Evolutionary conservation across 495 filamentous ascomycete species (phyloP), one percentile per base, ranked within the genome.

Genomic region (Annulohypoxylon nitens): DNA sequence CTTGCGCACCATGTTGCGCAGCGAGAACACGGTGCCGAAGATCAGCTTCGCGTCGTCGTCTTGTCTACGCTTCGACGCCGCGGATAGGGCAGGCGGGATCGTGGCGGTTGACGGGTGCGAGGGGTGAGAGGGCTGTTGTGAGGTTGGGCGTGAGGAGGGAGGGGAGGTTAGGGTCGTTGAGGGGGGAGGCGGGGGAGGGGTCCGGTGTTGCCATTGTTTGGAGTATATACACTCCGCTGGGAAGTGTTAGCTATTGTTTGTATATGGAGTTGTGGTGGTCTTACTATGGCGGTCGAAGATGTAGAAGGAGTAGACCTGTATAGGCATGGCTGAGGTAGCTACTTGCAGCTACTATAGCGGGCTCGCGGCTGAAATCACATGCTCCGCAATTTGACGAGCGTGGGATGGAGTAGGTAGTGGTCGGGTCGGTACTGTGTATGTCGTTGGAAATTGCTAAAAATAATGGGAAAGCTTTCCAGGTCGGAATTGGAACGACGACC

Each of bases 241-340:
- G 51, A 20, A 30, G 12, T 23, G 73, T 76, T 69, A 67, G 67
- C n/a, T 64, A 43, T 30, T 25, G 16, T 16, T 64, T 57, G 6
- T 20, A 41, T 48, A 30, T 48, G 30, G 45, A 6, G 37, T 25
- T 34, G 61, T 36, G 2, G 14, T 26, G 41, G 41, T 72, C 86
- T 77, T 87, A 98, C 96, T 97, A 81, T 99, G 96, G 71, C 96
- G 91, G 81, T 99, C 96, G 75, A 99, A 99, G 77, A 99, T 97
- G 86, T 97, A 98, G 84, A 98, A 97, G 43, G 94, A 94, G 82
- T 97, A 98, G 78, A 98, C 92, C 64, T 92, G 89, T 96, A 98
- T 98, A 68, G 80, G 76, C 77, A 79, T 79, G 72, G 61, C 72
- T 74, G 43, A 54, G 34, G 37, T 43, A 68, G 50, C 50, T 70